Base-by-base conservation (phyloP, 139 green algal genomes). In the Asterochloris erici region DNA sequence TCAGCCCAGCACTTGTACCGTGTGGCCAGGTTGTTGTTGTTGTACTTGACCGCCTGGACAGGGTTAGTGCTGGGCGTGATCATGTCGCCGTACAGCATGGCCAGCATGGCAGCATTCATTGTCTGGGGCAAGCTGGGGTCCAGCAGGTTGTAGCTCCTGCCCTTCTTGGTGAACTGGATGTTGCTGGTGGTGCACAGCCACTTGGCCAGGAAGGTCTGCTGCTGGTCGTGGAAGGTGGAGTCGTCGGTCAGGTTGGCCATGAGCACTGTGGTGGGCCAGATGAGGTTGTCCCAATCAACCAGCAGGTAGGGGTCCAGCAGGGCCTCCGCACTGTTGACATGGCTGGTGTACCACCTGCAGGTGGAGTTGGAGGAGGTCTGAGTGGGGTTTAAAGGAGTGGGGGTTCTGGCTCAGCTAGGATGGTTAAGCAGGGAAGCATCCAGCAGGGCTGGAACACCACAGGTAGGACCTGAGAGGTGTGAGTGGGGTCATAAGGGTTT, bases 221-320 rank as follows among this genome's bases (percentile, higher is more conserved):
- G 28, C 23, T 24, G 68, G 66, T 83, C 64, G 23, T 84, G 76
- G 86, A 90, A 92, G 62, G 84, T 82, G 60, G 21, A 64, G 28
- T 86, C 66, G 62, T 86, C 89, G 13, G 87, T 92, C 74, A 90
- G 74, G 73, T 91, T 79, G 14, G 89, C 89, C 82, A 92, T 76
- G 69, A 92, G 83, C 28, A 92, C 19, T 63, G 87, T 90, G 66
- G 81, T 12, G 9, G 89, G 82, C 74, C 80, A 91, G 79, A 90
- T 90, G 61, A 92, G 83, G 73, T 92, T 87, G 81, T 92, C 86
- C 89, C 89, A 92, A 77, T 92, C 86, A 54, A 87, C 90, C 26
- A 81, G 61, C 28, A 73, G 73, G 61, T 73, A 23, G 11, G 64
- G 61, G 77, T 81, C 77, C 38, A 28, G 54, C 1, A 14, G 17